Evolutionary conservation across 139 green algal species (phyloP).

Genomic region (Monoraphidium neglectum): DNA sequence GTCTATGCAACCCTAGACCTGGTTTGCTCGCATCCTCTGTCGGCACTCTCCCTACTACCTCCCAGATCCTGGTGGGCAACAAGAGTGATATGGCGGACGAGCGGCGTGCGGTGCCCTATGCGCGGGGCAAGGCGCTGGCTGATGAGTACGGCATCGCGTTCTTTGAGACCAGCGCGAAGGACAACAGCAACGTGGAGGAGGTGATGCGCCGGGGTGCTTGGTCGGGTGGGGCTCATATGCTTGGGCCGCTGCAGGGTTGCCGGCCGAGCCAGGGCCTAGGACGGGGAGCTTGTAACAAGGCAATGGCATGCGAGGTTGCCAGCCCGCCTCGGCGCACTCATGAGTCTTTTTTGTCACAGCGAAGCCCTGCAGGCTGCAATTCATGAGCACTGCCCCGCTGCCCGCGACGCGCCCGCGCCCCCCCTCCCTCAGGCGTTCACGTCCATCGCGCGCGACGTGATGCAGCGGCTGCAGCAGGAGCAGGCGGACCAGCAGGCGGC

Average conservation of each 20-base stretch:
- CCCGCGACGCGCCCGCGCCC: neutral
- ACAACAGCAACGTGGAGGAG: constrained; percentile 81
- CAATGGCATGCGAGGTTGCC: too few species aligned
- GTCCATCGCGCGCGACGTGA: constrained; percentile 65
- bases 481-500: constrained; percentile 34
- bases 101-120: constrained; percentile 79
- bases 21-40: too few species aligned
- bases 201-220: too few species aligned
- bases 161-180: constrained; percentile 93
- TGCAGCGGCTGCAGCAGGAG: constrained; percentile 53
- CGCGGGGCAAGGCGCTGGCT: constrained; percentile 82
- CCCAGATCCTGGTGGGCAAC: constrained; percentile 92
- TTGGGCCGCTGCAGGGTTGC: too few species aligned
- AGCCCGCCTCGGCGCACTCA: too few species aligned
- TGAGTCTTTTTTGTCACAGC: too few species aligned
- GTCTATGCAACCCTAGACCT: too few species aligned
- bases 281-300: too few species aligned
- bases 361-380: too few species aligned
- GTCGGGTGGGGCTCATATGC: too few species aligned
- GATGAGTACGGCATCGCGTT: constrained; percentile 92
- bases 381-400: too few species aligned
- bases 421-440: constrained; percentile 59
- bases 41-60: neutral
- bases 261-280: too few species aligned
- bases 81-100: constrained; percentile 93